Evolutionary conservation across 23 red algal species (phyloP), one percentile per base, ranked within the genome.

Genomic region (Gracilaria domingensis): DNA sequence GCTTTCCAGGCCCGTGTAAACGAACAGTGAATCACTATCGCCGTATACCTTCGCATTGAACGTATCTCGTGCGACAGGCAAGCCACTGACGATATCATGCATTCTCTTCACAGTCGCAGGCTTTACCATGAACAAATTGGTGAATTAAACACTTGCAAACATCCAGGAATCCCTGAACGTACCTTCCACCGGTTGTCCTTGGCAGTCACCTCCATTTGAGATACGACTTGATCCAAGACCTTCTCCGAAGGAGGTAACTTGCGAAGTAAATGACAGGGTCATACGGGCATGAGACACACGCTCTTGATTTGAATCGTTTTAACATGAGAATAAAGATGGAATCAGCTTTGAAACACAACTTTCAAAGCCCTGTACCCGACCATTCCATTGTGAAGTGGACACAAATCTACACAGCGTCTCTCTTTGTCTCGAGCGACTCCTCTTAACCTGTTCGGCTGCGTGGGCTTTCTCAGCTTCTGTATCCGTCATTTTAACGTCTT

Each of bases 321-420:
- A 82, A 14, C 80, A 96, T 4, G 77, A 81, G 38, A 96, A 91
- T 14, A 96, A 58, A 4, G 72, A 60, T 20, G 94, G 94, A 30
- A 96, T 36, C 24, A 88, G 12, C 24, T 57, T 53, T 12, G 85
- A 40, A 35, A 96, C 55, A 53, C 55, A 90, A 36, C 58, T 36
- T 17, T 84, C 86, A 66, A 96, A 96, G 26, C 32, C 47, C 12
- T 66, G 80, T 55, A 80, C 69, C 6, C 83, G 76, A 18, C 94
- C 94, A 82, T 88, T 92, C 94, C 94, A 96, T n/a, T 96, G 66
- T 29, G 90, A 66, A 12, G 90, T 82, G n/a, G 94, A 90, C 23
- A 96, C 70, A 75, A 89, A 96, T 21, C 94, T 80, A 47, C 86
- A 96, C 2, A 96, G 82, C 18, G 94, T 96, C 55, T 96, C 94